Conservation (phyloP, 352 stramenopile species). For the Pythium phragmitis region DNA sequence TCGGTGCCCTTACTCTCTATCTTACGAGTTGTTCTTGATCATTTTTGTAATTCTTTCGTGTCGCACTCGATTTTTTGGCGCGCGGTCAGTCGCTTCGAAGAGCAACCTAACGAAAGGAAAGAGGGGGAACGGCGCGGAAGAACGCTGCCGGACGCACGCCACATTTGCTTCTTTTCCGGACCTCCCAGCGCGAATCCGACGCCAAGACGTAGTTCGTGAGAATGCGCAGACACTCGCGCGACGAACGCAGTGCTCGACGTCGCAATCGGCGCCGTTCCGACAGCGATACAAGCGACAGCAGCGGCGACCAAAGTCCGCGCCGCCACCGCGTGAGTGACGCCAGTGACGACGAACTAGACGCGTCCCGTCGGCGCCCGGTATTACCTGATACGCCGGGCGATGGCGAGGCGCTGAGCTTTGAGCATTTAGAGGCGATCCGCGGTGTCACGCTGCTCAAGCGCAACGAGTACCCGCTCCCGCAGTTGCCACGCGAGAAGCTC, state of each 20-base stretch:
- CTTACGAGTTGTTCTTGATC: background rate
- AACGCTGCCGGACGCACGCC: slow-evolving; percentile 4
- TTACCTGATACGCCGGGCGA: background rate
- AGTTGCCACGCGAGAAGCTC: slow-evolving; percentile 41
- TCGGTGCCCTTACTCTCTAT: background rate
- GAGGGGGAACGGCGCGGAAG: slow-evolving; percentile 1
- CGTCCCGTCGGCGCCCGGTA: background rate
- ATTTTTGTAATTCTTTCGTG: slow-evolving; percentile 2
- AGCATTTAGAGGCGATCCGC: slow-evolving; percentile 69
- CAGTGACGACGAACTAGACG: background rate
- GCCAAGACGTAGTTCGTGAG: background rate
- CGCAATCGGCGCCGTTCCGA: slow-evolving; percentile 17
- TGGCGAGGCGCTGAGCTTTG: slow-evolving; percentile 29
- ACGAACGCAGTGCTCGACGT: slow-evolving; percentile 14
- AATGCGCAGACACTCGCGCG: slow-evolving; percentile 13
- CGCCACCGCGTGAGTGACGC: background rate
- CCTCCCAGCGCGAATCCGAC: background rate
- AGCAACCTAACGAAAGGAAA: background rate
- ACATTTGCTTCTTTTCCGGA: background rate
- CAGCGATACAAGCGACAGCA: slow-evolving; percentile 8
- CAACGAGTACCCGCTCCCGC: slow-evolving; percentile 74
- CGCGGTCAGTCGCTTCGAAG: slow-evolving; percentile 16
- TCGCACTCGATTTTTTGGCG: slow-evolving; percentile 14
- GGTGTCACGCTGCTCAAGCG: slow-evolving; percentile 56
- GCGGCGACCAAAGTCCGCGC: background rate